Evolutionary conservation across 1,139 yeast species (phyloP).

Genomic region (Kodamaea alishanica): DNA sequence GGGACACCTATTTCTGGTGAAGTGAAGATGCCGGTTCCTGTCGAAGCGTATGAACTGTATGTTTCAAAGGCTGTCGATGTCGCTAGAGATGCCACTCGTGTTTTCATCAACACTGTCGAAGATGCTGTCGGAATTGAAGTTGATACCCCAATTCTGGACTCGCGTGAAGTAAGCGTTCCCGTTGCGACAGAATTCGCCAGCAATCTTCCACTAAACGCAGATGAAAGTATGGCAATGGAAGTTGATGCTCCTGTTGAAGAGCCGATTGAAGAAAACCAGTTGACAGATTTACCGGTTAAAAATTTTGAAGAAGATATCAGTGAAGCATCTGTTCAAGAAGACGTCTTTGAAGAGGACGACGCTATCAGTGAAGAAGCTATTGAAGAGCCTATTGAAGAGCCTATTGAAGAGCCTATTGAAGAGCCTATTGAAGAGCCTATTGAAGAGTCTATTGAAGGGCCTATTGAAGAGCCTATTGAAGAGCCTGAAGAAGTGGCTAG

Average conservation of each 20-base stretch:
- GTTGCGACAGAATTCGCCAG: background rate
- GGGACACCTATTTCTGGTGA: too few species aligned
- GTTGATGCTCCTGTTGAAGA: background rate
- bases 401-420: conserved; percentile 2
- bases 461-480: background rate
- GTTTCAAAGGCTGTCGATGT: too few species aligned
- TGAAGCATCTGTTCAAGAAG: background rate
- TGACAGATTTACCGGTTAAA: conserved; percentile 5
- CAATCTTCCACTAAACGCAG: background rate
- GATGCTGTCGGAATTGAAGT: background rate
- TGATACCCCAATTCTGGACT: conserved; percentile 4
- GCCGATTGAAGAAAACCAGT: conserved; percentile 1
- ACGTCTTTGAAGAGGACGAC: conserved; percentile 3
- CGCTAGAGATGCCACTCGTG: background rate
- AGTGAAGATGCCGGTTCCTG: too few species aligned
- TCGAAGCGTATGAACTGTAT: too few species aligned
- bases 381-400: background rate
- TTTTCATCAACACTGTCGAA: too few species aligned
- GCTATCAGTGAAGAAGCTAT: background rate
- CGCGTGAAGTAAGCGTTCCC: background rate
- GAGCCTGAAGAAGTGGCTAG: conserved; percentile 1
- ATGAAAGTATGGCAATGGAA: background rate
- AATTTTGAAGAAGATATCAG: conserved; percentile 2
- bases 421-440: conserved; percentile 4
- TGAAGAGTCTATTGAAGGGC: conserved; percentile 5